Evolutionary conservation across 495 filamentous ascomycete species (phyloP).

Genomic region (Penicillium longicatenatum): DNA sequence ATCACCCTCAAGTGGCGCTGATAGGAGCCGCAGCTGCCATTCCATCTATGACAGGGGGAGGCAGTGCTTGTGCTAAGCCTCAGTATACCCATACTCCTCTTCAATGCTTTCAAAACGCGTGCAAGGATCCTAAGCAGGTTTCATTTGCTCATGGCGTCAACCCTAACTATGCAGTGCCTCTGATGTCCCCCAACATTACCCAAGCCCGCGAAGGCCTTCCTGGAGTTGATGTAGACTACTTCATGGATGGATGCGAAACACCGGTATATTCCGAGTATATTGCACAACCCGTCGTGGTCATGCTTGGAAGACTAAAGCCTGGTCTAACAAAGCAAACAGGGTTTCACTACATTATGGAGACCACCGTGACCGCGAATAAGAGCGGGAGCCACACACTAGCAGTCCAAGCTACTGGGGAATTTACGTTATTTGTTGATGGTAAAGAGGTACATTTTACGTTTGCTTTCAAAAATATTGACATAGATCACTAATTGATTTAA

Average conservation of each 20-base stretch:
- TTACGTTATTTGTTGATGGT: slow-evolving; percentile 5
- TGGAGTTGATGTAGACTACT: slow-evolving; percentile 5
- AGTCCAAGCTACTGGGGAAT: slow-evolving; percentile 8
- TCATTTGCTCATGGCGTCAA: slow-evolving; percentile 6
- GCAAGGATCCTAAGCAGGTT: not conserved
- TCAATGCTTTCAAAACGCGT: not conserved
- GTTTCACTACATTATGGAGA: slow-evolving; percentile 8
- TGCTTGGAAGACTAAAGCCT: slow-evolving; percentile 8
- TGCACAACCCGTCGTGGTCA: not conserved
- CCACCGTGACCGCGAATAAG: not conserved
- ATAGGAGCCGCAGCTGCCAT: slow-evolving; percentile 6
- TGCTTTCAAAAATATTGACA: not conserved
- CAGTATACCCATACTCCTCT: slow-evolving; percentile 1
- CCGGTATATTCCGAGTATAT: not conserved
- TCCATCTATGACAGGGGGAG: slow-evolving; percentile 7
- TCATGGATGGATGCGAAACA: not conserved
- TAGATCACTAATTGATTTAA: not conserved
- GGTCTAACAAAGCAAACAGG: not conserved
- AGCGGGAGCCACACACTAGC: slow-evolving; percentile 6
- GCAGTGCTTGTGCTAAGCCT: slow-evolving; percentile 12
- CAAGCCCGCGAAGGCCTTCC: slow-evolving; percentile 1
- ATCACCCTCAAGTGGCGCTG: not conserved
- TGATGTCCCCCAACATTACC: not conserved
- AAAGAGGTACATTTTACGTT: not conserved
- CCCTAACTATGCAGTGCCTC: not conserved